Evolutionary conservation across 2,329 filamentous ascomycete species (phyloP).

Genomic region (Fusarium chuoi): DNA sequence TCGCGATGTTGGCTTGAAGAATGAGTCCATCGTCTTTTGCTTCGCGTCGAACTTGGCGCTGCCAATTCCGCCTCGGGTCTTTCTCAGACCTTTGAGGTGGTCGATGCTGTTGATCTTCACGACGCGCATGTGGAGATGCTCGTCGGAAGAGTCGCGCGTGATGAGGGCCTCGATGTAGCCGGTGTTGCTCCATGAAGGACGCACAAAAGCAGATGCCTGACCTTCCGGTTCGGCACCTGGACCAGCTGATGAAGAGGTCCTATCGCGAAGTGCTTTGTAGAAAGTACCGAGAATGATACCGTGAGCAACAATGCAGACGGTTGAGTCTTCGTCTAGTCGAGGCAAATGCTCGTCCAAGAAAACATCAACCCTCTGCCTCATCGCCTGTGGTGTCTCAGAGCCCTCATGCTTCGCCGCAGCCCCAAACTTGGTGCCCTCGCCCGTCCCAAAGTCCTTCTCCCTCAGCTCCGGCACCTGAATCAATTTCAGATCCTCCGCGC

Average conservation of each 20-base stretch:
- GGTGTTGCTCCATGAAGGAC: constrained; percentile 63
- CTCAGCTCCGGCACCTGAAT: constrained; percentile 60
- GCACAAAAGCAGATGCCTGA: constrained; percentile 20
- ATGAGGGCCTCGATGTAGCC: constrained; percentile 55
- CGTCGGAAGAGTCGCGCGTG: constrained; percentile 1
- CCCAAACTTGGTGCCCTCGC: constrained; percentile 72
- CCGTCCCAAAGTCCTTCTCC: constrained; percentile 79
- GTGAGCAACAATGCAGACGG: constrained; percentile 73
- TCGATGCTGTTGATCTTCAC: constrained; percentile 73
- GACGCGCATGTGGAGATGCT: constrained; percentile 56
- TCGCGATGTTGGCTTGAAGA: constrained; percentile 67
- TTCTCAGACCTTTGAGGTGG: constrained; percentile 79
- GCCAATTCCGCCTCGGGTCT: constrained; percentile 84
- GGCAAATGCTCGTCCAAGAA: constrained; percentile 77
- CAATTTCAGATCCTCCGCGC: constrained; percentile 28
- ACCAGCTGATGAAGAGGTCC: constrained; percentile 53
- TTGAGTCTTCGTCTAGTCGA: constrained; percentile 45
- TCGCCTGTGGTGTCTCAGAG: constrained; percentile 74
- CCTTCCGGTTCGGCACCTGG: constrained; percentile 19
- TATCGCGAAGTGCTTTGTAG: constrained; percentile 69
- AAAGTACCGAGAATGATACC: constrained; percentile 81
- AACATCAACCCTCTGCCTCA: constrained; percentile 69
- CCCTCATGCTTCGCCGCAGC: constrained; percentile 53
- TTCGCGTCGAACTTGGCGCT: constrained; percentile 78
- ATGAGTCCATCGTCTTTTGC: constrained; percentile 80